phyloP scores from a whole-genome alignment of 2,329 filamentous ascomycete species.

The Ustilaginoidea virens region DNA sequence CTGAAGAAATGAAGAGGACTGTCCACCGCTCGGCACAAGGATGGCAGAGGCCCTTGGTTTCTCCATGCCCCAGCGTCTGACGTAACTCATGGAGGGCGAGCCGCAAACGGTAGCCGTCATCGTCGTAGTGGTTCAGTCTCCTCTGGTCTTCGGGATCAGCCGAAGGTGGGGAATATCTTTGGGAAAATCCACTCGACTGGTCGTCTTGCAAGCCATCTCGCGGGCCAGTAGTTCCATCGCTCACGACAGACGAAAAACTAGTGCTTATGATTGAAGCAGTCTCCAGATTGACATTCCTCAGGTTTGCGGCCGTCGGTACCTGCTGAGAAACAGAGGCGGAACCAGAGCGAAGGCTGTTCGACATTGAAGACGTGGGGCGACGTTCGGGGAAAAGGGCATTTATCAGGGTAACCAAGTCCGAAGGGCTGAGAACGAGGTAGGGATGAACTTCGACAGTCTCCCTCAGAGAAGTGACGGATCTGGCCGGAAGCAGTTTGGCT shows the following conservation, averaged over 20 bases:
- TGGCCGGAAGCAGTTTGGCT: conserved; percentile 51
- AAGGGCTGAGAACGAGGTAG: conserved; percentile 64
- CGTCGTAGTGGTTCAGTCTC: conserved; percentile 38
- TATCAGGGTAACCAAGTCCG: conserved; percentile 65
- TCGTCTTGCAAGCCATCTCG: conserved; percentile 48
- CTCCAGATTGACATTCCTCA: conserved; percentile 32
- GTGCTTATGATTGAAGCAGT: conserved; percentile 57
- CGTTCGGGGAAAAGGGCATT: conserved; percentile 72
- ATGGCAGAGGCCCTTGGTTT: conserved; percentile 52
- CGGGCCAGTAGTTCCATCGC: conserved; percentile 48
- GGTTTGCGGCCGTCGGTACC: conserved; percentile 42
- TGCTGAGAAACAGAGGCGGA: conserved; percentile 54
- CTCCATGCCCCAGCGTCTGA: conserved; percentile 47
- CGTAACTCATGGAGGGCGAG: conserved; percentile 57
- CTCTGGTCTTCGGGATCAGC: conserved; percentile 27
- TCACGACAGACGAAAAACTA: conserved; percentile 56
- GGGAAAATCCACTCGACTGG: conserved; percentile 29
- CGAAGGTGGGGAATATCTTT: conserved; percentile 38
- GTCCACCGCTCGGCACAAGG: conserved; percentile 75
- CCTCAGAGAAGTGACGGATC: conserved; percentile 55
- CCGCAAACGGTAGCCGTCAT: conserved; percentile 50
- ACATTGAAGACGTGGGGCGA: conserved; percentile 46
- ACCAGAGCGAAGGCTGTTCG: conserved; percentile 46
- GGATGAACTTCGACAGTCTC: conserved; percentile 68
- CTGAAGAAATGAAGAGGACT: conserved; percentile 60